These are phyloP conservation scores for Verticillium tricorpus DNA, from an alignment of 2,329 filamentous ascomycete species.

Conservation along the genomic window DNA sequence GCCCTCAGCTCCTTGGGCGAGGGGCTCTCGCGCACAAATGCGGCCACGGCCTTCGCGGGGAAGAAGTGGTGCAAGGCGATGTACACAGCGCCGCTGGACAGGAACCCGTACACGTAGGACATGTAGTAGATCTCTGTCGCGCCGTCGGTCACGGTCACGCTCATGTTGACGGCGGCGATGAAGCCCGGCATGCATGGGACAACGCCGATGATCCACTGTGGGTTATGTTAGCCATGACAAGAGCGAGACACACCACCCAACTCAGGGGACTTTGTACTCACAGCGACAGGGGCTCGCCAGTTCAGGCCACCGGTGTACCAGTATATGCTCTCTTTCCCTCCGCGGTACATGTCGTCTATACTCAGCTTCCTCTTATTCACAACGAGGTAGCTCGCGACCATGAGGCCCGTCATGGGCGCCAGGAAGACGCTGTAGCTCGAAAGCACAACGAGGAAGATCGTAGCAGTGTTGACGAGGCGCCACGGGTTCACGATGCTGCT, in stretches of 20 bases:
- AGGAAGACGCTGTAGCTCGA: constrained; percentile 32
- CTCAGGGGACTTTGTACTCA: constrained; percentile 16
- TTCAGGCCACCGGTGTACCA: constrained; percentile 36
- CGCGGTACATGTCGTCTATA: constrained; percentile 28
- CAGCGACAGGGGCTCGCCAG: constrained; percentile 33
- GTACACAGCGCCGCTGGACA: constrained; percentile 26
- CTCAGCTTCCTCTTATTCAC: constrained; percentile 28
- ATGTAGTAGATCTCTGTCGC: constrained; percentile 33
- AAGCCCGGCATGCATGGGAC: constrained; percentile 37
- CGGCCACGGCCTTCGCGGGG: constrained; percentile 20
- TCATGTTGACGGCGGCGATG: constrained; percentile 29
- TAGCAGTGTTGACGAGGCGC: constrained; percentile 31
- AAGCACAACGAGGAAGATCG: constrained; percentile 29
- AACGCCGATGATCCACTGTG: constrained; percentile 33
- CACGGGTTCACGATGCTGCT: constrained; percentile 32
- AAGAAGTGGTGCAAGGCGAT: constrained; percentile 23
- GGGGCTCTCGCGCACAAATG: constrained; percentile 20
- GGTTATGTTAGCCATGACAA: not conserved
- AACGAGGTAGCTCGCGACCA: constrained; percentile 29
- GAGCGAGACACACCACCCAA: not conserved
- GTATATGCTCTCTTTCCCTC: constrained; percentile 26
- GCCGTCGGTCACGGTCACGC: constrained; percentile 25
- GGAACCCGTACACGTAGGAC: constrained; percentile 33
- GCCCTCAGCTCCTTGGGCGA: constrained; percentile 21
- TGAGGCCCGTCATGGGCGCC: constrained; percentile 33